Conservation (phyloP, 2,329 filamentous ascomycete species). For the Alternaria novae-zelandiae region DNA sequence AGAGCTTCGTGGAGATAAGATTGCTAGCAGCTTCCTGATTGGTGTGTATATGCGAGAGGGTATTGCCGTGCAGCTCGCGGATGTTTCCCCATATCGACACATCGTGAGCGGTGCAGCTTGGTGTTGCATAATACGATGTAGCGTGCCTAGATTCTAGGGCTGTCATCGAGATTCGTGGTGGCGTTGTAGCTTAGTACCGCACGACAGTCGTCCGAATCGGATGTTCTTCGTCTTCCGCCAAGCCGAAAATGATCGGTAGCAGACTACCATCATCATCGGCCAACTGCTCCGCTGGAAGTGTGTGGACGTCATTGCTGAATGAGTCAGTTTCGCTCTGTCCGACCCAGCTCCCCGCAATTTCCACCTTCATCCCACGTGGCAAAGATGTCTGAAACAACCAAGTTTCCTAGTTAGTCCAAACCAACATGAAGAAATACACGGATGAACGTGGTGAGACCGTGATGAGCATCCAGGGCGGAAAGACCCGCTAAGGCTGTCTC, state of each 20-base stretch:
- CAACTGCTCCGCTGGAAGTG: neutral
- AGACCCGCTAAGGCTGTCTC: neutral
- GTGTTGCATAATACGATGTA: neutral
- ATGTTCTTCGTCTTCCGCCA: neutral
- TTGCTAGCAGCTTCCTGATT: neutral
- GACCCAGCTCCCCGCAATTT: conserved; percentile 1
- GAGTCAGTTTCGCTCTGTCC: conserved; percentile 1
- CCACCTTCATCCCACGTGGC: neutral
- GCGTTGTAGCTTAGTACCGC: neutral
- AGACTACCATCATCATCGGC: neutral
- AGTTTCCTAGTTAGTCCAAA: neutral
- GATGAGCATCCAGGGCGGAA: neutral
- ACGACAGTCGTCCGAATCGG: neutral
- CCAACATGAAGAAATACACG: neutral
- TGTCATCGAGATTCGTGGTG: neutral
- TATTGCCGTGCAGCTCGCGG: neutral
- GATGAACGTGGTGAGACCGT: neutral
- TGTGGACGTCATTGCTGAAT: neutral
- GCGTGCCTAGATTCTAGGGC: neutral
- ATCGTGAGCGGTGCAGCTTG: neutral
- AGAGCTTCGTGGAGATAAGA: neutral
- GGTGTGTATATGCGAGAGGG: neutral
- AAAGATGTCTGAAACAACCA: conserved; percentile 1
- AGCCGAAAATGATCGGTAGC: neutral
- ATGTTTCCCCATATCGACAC: neutral